Evolutionary conservation across 345 rosid genomes (phyloP).

Genomic region (Capsella bursapastoris): DNA sequence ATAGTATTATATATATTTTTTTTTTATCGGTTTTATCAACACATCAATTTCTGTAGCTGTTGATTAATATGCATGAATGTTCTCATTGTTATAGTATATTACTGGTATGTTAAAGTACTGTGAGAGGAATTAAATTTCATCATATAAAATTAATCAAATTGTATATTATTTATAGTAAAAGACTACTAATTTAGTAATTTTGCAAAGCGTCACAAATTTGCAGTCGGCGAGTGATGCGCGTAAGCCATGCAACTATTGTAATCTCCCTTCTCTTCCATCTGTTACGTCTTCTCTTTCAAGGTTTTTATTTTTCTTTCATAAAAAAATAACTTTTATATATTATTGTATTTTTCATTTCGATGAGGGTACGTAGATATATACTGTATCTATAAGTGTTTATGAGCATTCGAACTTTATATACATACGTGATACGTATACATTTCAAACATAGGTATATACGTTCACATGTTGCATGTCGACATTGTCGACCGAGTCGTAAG

Average conservation of each 20-base stretch:
- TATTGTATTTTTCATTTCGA: not conserved
- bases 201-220: slow-evolving; percentile 50
- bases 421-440: not conserved
- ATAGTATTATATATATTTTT: not conserved
- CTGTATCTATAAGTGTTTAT: slow-evolving; percentile 6
- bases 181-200: not conserved
- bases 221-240: slow-evolving; percentile 54
- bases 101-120: not conserved
- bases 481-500: slow-evolving; percentile 20
- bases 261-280: slow-evolving; percentile 21
- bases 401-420: not conserved
- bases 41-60: slow-evolving; percentile 35
- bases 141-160: not conserved
- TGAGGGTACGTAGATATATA: not conserved
- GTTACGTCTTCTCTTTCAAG: slow-evolving; percentile 19
- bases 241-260: slow-evolving; percentile 58
- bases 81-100: not conserved
- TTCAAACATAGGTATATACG: not conserved
- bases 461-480: slow-evolving; percentile 24
- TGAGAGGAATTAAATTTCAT: not conserved
- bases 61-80: slow-evolving; percentile 15
- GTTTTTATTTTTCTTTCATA: slow-evolving; percentile 22
- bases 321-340: not conserved
- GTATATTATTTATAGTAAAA: not conserved
- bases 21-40: slow-evolving; percentile 7